Evolutionary conservation across 179 eudicot genomes (phyloP), one percentile per base, ranked within the genome.

Genomic region (Spergularia azorica): DNA sequence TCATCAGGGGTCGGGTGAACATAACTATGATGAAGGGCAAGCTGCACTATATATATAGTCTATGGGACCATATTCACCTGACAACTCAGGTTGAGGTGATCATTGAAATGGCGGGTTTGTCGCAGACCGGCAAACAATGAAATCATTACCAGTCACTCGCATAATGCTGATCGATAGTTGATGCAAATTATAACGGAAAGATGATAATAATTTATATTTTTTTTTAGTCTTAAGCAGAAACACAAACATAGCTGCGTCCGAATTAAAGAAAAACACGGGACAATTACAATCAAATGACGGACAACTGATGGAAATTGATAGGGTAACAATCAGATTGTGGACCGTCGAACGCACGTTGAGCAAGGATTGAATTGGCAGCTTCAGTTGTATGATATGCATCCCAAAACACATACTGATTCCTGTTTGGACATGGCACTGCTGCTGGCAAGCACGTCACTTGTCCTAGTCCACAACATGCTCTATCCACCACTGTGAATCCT

Each of bases 361-460:
- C 98, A 63, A 95, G 85, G 38, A 95, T 81, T 14, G 83, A 57
- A 73, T 91, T 88, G 9, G 81, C 90, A 5, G 92, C 89, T 79
- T 93, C 88, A 0, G 95, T 88, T 1, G 96, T 90, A 80, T 95
- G 96, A 76, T 86, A 95, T 0, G 92, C 95, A 84, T 95, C 98
- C 98, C 98, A 95, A 62, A 95, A 95, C 14, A 90, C 72, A 55
- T 88, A 89, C 60, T 95, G 76, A 26, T 82, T 88, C 70, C 98
- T 78, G 46, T 87, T 83, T 3, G 64, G 41, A 66, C 98, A 95
- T 3, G 97, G 97, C n/a, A 80, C 32, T 41, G 80, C 72, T 73
- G 83, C 76, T 20, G 89, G 92, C 17, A 93, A 76, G 66, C 98
- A 95, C 7, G 95, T 90, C 50, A 91, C 83, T 75, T 88, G 90